Base-by-base conservation (phyloP, 495 filamentous ascomycete genomes). In the Aspergillus affinis region DNA sequence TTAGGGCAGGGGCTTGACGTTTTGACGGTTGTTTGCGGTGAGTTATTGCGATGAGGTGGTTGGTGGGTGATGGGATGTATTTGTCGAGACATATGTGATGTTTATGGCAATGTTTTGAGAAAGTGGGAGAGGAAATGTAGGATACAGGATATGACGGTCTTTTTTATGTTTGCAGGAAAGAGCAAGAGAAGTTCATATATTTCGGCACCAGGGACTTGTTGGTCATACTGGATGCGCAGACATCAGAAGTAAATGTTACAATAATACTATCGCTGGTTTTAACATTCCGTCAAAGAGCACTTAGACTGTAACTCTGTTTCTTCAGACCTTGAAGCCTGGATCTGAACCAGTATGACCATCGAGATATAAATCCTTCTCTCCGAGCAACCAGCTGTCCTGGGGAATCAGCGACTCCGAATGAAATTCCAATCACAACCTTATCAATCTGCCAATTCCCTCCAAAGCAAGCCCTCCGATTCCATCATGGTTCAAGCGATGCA, bases 161-260 rank as follows among this genome's bases (percentile, higher is more conserved):
- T 12, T 47, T 2, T 2, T 26, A 26, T 26, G 23, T 26, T 26
- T 26, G 23, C 23, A 52, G 21, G 21, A 10, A 53, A 44, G 30
- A 19, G 23, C 48, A 51, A 36, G 48, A 51, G 26, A 18, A 45
- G 10, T 47, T 27, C 36, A 41, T 27, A 48, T 17, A 51, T 4
- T 36, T 49, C 57, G 51, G 57, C 57, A 54, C 45, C 57, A 48
- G 47, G 57, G 47, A 48, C 36, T 51, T 27, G 23, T 8, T 18
- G 18, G n/a, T 44, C 18, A 19, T 56, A 41, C 54, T 54, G 53
- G 58, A 49, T 62, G 60, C 60, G 60, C 55, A 62, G 60, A 62
- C 30, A 54, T 45, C 53, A 54, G 51, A 52, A 15, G 27, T 58
- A 48, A 45, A 51, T 48, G 17, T 21, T 54, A 47, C 18, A 19